phyloP scores from a whole-genome alignment of 2,329 filamentous ascomycete genomes.

The Nigrograna mackinnonii region DNA sequence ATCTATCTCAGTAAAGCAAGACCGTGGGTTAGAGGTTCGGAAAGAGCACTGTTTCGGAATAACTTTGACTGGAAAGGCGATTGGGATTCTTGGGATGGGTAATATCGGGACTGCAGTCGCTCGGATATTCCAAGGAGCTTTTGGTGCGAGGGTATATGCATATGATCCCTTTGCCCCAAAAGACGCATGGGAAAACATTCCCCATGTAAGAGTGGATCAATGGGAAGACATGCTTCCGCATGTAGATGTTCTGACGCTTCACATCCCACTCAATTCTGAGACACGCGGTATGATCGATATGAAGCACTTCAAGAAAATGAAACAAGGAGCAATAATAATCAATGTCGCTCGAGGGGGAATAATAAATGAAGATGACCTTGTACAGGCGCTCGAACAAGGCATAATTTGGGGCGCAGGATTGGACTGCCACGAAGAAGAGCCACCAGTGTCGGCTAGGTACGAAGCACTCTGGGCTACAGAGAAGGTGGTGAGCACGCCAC shows the following conservation, averaged over 20 bases:
- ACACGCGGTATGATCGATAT: constrained; percentile 1
- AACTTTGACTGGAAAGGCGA: neutral
- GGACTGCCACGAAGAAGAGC: constrained; percentile 2
- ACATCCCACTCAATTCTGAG: neutral
- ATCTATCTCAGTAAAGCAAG: neutral
- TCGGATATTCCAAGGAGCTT: neutral
- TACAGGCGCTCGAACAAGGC: constrained; percentile 42
- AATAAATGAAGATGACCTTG: constrained; percentile 50
- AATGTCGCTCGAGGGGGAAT: constrained; percentile 52
- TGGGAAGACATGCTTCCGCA: constrained; percentile 2
- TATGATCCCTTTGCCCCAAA: constrained; percentile 1
- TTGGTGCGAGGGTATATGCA: neutral
- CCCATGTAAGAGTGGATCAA: neutral
- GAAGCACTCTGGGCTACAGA: neutral
- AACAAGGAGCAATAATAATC: constrained; percentile 37
- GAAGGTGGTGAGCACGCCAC: constrained; percentile 1
- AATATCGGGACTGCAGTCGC: constrained; percentile 1
- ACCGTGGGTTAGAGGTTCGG: neutral
- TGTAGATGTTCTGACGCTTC: constrained; percentile 1
- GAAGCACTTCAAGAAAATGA: neutral
- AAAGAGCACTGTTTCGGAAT: neutral
- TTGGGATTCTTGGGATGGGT: neutral
- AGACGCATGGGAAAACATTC: neutral
- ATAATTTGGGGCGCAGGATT: constrained; percentile 44
- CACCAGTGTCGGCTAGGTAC: neutral